These are phyloP conservation scores for Odontarrhena argentea DNA, from an alignment of 345 rosid genomes.

Conservation along the genomic window DNA sequence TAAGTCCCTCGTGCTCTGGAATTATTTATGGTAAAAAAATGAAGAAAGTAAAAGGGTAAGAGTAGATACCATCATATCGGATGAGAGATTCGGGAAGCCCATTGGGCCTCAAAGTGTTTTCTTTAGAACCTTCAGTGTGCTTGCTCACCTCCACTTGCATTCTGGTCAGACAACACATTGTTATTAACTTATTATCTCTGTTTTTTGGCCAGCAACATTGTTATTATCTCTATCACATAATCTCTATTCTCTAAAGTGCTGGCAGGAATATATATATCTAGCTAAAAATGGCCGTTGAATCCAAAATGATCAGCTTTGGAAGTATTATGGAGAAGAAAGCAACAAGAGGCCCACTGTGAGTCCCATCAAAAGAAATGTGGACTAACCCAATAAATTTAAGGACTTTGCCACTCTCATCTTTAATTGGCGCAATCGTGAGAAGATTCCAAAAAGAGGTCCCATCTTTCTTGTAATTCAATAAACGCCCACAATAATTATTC, in stretches of 20 bases:
- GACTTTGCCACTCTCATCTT: conserved; percentile 79
- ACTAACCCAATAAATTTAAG: conserved; percentile 95
- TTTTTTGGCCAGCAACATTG: too few relatives aligned
- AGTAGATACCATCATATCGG: conserved; percentile 78
- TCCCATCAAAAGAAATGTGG: not conserved
- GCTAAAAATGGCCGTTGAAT: conserved; percentile 9
- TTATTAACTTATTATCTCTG: too few relatives aligned
- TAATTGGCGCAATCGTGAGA: conserved; percentile 90
- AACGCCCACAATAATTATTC: conserved; percentile 75
- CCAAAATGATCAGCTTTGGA: not conserved
- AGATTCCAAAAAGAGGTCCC: conserved; percentile 96
- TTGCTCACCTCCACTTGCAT: conserved; percentile 99
- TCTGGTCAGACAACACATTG: conserved; percentile 46
- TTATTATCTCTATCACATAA: too few relatives aligned
- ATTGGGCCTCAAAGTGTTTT: conserved; percentile 78
- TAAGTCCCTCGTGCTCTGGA: too few relatives aligned
- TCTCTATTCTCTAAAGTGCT: too few relatives aligned
- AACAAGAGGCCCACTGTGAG: too few relatives aligned
- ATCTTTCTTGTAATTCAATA: conserved; percentile 92
- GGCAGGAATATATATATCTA: too few relatives aligned
- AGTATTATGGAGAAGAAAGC: too few relatives aligned
- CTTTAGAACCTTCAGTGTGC: conserved; percentile 89
- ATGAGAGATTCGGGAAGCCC: conserved; percentile 95
- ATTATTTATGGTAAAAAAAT: not conserved
- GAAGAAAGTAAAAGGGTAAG: not conserved